Evolutionary conservation across 441 rosid species (phyloP).

Genomic region (Gossypium gossypioides): DNA sequence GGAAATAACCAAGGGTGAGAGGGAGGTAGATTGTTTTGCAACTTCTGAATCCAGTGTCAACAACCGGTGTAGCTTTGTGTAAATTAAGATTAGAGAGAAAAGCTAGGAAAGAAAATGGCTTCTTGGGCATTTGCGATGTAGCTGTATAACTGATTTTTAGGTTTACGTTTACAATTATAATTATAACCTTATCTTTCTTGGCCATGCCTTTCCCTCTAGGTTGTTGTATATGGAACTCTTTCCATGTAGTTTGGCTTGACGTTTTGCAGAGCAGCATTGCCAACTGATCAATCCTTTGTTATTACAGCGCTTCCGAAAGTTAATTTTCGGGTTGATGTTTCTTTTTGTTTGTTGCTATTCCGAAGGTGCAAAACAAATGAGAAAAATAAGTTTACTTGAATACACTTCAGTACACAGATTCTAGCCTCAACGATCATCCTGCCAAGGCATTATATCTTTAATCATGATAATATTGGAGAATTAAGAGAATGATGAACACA

Average conservation of each 20-base stretch:
- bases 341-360: too few relatives aligned
- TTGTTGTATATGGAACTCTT: slow-evolving; percentile 40
- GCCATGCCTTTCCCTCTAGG: slow-evolving; percentile 18
- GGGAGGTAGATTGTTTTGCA: slow-evolving; percentile 1
- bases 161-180: not conserved
- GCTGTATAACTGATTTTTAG: not conserved
- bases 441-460: too few relatives aligned
- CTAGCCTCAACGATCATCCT: too few relatives aligned
- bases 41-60: slow-evolving; percentile 8
- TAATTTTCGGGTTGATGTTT: too few relatives aligned
- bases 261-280: slow-evolving; percentile 21
- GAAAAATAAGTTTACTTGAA: too few relatives aligned
- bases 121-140: slow-evolving; percentile 28
- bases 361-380: too few relatives aligned
- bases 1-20: slow-evolving; percentile 41
- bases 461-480: too few relatives aligned
- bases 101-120: slow-evolving; percentile 33
- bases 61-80: slow-evolving; percentile 27
- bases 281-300: not conserved
- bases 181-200: slow-evolving; percentile 24
- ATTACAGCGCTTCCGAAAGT: too few relatives aligned
- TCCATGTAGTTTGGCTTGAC: slow-evolving; percentile 26
- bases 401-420: too few relatives aligned
- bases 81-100: slow-evolving; percentile 26
- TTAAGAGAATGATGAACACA: too few relatives aligned